Evolutionary conservation across 495 filamentous ascomycete species (phyloP), one percentile per base, ranked within the genome.

Genomic region (Astrocystis sublimbata): DNA sequence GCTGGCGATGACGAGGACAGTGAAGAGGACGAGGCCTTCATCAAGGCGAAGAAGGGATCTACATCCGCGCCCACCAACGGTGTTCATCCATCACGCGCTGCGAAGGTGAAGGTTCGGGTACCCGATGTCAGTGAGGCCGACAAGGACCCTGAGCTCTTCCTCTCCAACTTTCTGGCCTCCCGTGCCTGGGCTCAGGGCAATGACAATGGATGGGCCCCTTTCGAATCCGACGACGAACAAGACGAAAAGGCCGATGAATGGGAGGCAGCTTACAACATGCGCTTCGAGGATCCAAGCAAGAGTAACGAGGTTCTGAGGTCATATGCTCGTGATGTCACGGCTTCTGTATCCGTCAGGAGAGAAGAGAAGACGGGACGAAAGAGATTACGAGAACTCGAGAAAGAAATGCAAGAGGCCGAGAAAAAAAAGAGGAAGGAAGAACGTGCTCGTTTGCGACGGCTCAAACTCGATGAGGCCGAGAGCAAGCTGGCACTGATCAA

Each of bases 221-320:
- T 98, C 55, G 92, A 97, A 60, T 96, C 92, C 0, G 94, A 98
- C 65, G 94, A 97, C 56, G 90, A 89, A 21, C 90, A 93, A 53
- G 89, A 92, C 50, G 80, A 85, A 13, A 83, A 86, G 26, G 93
- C 93, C 35, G 94, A 98, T 26, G 84, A 85, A 28, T 92, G 92
- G 65, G 94, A 98, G 72, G 83, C 88, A 56, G 93, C 92, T n/a
- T 98, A 96, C 78, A 98, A 98, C 74, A 79, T 97, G 74, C 89
- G 94, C 24, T 98, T 98, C 68, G 94, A 98, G 69, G 89, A 98
- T 67, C 92, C 94, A 1, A 82, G 81, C 66, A 89, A 87, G 64
- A 83, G 89, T 62, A 96, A 97, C 65, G 91, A 96, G 68, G 85
- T 88, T 53, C 72, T 97, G 2, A 85, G 88, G 62, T 91, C 93